Base-by-base conservation (phyloP, 139 green algal species). In the Coelastrella sp. region DNA sequence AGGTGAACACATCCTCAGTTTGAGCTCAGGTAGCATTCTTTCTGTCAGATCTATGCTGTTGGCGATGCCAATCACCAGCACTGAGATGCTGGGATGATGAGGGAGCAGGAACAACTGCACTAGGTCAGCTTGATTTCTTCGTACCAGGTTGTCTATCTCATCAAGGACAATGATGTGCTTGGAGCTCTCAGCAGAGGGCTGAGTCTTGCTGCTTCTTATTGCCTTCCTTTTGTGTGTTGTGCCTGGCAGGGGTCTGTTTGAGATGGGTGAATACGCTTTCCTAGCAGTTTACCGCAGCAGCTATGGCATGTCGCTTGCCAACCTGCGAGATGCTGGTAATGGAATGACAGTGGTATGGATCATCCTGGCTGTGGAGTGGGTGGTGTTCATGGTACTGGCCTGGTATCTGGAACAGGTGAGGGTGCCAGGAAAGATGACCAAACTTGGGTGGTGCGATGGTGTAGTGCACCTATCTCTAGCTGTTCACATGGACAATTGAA, bases 291-390 rank as follows among this genome's bases (percentile, higher is more conserved):
- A 93, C 85, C 40, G 76, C 81, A 86, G 90, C 87, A 63, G 27
- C 30, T 34, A 74, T 25, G 93, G 95, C 40, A 88, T 98, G 41
- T 86, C 48, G 3, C 97, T 92, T 57, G 43, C 8, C 37, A 89
- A 92, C 32, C 84, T 98, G 64, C 41, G 17, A 25, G 94, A 97
- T 76, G 21, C 40, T 2, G 85, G 89, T 81, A 98, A 97, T 53
- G 94, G 94, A 66, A 91, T 96, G 89, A 37, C 64, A 3, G 73
- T 41, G 1, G 85, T 82, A 5, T 91, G 94, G 85, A 38, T 88
- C 72, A 95, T 98, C 66, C 90, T 98, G 51, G 74, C 89, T 2
- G 84, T 95, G 45, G 96, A 98, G 91, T 96, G 90, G 85, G 23
- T 91, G 5, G 37, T 98, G 3, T 98, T 98, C 76, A 77, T 95